Percentiles rank a stretch among this genome's conserved stretches.
These are phyloP conservation scores for Isochrysis galbana DNA, from an alignment of 78 protist species.

Conservation along the genomic window DNA sequence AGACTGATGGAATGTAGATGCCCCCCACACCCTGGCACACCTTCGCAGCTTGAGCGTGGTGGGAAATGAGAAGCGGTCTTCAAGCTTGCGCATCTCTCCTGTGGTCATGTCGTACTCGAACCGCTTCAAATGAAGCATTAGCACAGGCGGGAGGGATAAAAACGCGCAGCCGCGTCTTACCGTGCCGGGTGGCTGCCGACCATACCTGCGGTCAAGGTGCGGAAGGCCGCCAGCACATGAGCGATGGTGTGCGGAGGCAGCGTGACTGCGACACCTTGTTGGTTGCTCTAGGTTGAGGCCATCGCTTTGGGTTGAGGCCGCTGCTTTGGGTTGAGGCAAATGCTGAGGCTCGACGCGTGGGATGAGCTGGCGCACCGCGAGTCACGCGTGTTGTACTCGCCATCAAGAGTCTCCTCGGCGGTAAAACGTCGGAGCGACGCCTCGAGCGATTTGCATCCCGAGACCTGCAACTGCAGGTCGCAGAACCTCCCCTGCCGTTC, in stretches of 20 bases:
- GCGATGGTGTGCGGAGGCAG: no score
- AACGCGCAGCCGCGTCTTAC: not conserved
- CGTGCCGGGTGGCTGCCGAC: not conserved
- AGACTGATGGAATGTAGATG: no score
- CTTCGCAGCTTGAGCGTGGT: not conserved
- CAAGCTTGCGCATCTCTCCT: not conserved
- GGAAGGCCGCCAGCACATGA: no score
- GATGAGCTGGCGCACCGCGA: no score
- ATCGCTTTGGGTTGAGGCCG: no score
- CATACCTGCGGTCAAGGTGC: no score
- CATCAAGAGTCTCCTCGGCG: not conserved
- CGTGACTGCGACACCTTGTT: no score
- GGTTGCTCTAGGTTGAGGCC: no score
- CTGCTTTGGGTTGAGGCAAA: no score
- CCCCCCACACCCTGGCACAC: no score
- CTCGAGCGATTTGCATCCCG: not conserved
- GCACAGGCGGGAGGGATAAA: not conserved
- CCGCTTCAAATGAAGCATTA: not conserved
- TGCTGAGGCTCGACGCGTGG: no score
- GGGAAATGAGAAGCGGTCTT: not conserved
- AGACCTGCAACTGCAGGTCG: slow-evolving; percentile 2
- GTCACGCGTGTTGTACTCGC: slow-evolving; percentile 7
- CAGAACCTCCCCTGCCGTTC: not conserved
- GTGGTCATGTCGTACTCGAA: not conserved
- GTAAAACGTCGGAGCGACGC: not conserved